These are phyloP conservation scores for Dendrothele bispora DNA, from an alignment of 768 basidiomycete genomes.

Conservation along the genomic window DNA sequence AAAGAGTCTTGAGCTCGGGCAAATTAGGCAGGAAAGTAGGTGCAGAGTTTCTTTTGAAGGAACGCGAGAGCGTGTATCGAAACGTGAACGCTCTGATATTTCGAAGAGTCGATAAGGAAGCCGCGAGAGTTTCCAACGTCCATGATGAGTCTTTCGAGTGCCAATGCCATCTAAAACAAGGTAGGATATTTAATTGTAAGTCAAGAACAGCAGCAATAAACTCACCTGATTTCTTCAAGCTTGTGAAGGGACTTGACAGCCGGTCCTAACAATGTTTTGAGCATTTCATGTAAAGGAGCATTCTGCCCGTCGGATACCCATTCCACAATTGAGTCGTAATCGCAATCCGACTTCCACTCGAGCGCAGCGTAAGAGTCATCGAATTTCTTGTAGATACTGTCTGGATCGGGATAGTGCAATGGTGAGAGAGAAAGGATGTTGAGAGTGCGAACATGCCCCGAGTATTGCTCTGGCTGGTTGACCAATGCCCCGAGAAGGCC, in stretches of 20 bases:
- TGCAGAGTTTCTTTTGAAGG: not conserved
- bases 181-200: not conserved
- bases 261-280: not conserved
- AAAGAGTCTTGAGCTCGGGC: not conserved
- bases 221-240: not conserved
- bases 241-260: not conserved
- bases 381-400: not conserved
- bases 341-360: not conserved
- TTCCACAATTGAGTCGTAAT: too few species aligned
- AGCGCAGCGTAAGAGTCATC: not conserved
- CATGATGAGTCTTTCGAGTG: not conserved
- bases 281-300: not conserved
- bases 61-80: not conserved
- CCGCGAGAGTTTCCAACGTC: not conserved
- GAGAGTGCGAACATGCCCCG: slow-evolving; percentile 1
- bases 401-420: not conserved
- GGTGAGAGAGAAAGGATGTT: slow-evolving; percentile 1
- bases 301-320: not conserved
- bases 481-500: not conserved
- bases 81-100: slow-evolving; percentile 1
- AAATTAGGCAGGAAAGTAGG: not conserved
- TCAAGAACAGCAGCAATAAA: not conserved
- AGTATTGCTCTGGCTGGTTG: not conserved
- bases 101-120: not conserved
- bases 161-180: not conserved